These are phyloP conservation scores for Magnusiomyces tetraspermus DNA, from an alignment of 1,139 yeast genomes.

Conservation along the genomic window DNA sequence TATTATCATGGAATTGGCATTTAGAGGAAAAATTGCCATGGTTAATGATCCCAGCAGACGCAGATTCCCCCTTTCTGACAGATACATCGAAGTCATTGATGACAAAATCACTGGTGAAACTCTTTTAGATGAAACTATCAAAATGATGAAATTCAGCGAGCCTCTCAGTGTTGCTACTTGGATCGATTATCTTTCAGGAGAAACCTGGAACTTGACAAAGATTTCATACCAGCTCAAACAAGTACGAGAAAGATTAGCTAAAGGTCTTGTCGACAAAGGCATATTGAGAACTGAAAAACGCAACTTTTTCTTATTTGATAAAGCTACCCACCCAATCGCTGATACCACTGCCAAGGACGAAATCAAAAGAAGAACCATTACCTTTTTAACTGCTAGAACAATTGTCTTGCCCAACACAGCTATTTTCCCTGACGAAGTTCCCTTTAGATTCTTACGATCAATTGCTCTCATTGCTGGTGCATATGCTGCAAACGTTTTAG, in stretches of 20 bases:
- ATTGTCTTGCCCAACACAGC: conserved; percentile 40
- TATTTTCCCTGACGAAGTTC: conserved; percentile 60
- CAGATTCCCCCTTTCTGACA: conserved; percentile 76
- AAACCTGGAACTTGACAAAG: conserved; percentile 94
- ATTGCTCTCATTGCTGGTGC: conserved; percentile 80
- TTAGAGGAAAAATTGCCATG: conserved; percentile 79
- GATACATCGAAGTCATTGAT: conserved; percentile 80
- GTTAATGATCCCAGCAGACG: conserved; percentile 91
- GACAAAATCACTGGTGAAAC: conserved; percentile 90
- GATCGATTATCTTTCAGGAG: conserved; percentile 89
- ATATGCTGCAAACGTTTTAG: conserved; percentile 93
- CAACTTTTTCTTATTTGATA: conserved; percentile 86
- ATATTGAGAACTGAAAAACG: conserved; percentile 90
- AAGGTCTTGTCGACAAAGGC: conserved; percentile 97
- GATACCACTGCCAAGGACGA: conserved; percentile 80
- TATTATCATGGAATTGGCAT: conserved; percentile 81
- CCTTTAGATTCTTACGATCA: conserved; percentile 66
- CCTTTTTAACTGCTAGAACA: conserved; percentile 62
- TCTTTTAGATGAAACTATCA: conserved; percentile 83
- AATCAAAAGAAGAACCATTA: conserved; percentile 59
- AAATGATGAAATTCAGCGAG: conserved; percentile 78
- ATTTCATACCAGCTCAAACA: conserved; percentile 92
- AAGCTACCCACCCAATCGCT: conserved; percentile 97
- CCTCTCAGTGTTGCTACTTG: conserved; percentile 78
- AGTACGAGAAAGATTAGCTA: conserved; percentile 91